Percentiles rank a stretch among this genome's conserved stretches.
phyloP scores from a whole-genome alignment of 192 early-diverging fungal genomes.

The Haplosporangium gracile region DNA sequence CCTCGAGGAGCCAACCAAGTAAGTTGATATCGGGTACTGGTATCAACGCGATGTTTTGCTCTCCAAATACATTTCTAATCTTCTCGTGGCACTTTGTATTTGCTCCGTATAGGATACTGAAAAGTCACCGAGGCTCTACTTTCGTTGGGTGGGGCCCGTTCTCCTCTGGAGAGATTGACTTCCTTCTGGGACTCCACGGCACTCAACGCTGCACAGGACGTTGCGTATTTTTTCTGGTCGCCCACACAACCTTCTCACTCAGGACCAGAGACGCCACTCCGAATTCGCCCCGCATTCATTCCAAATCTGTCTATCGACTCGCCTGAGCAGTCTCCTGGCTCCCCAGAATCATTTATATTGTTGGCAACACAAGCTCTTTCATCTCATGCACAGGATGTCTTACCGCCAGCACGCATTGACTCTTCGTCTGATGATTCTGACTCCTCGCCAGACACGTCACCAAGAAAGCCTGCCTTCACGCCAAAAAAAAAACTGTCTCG shows the following conservation, averaged over 20 bases:
- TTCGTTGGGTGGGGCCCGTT: constrained; percentile 14
- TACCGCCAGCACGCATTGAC: no score
- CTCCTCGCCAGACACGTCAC: neutral
- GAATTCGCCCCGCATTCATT: no score
- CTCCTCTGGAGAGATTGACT: constrained; percentile 15
- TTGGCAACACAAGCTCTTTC: no score
- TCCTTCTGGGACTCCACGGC: neutral
- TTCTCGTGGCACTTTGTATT: constrained; percentile 14
- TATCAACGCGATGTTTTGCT: no score
- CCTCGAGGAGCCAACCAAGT: neutral
- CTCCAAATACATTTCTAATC: neutral
- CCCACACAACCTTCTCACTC: constrained; percentile 6
- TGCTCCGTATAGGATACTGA: constrained; percentile 18
- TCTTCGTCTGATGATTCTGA: no score
- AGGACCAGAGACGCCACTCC: no score
- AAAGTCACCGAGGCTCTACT: constrained; percentile 15
- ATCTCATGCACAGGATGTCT: no score
- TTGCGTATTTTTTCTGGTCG: constrained; percentile 10
- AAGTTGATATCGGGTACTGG: no score
- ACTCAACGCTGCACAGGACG: neutral
- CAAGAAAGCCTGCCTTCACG: constrained; percentile 1
- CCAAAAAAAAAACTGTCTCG: neutral
- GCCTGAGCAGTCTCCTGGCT: neutral
- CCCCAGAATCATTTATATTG: no score
- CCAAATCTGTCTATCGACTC: neutral